Conservation (phyloP, 441 rosid genomes). For the Bocquillonia castaneifolia region DNA sequence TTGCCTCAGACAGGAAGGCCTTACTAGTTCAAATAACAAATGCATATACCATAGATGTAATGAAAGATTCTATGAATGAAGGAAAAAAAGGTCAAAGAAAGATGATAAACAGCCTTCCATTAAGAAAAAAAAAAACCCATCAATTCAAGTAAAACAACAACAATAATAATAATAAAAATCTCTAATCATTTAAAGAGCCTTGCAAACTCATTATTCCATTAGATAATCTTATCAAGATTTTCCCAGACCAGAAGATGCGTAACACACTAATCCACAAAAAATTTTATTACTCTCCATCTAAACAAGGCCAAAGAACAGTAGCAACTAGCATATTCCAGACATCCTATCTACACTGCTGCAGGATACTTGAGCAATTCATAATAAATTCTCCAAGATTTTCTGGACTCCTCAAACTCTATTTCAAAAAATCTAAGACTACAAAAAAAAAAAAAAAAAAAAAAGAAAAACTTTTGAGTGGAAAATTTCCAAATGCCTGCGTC, state of each 20-base stretch:
- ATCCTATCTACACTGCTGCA: not conserved
- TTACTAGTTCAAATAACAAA: not conserved
- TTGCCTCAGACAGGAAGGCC: not conserved
- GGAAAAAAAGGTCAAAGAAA: not conserved
- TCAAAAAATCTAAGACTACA: too few species aligned
- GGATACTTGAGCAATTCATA: not conserved
- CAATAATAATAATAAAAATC: too few species aligned
- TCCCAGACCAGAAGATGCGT: too few species aligned
- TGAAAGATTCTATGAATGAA: not conserved
- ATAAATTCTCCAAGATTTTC: not conserved
- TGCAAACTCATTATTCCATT: not conserved
- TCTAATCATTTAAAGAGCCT: not conserved
- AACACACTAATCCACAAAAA: not conserved
- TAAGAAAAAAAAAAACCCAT: too few species aligned
- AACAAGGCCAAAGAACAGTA: not conserved
- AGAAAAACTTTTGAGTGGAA: too few species aligned
- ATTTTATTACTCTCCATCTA: not conserved
- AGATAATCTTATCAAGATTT: too few species aligned
- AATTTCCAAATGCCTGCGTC: not conserved
- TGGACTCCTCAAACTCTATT: not conserved
- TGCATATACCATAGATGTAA: not conserved
- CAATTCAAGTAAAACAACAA: too few species aligned
- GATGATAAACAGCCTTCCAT: not conserved
- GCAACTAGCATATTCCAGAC: not conserved
- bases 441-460: too few species aligned